A percentile compares a stretch with the other conserved stretches of the same genome.
Conservation (phyloP, 805 yeast species). For the Ogataea thermomethanolica region DNA sequence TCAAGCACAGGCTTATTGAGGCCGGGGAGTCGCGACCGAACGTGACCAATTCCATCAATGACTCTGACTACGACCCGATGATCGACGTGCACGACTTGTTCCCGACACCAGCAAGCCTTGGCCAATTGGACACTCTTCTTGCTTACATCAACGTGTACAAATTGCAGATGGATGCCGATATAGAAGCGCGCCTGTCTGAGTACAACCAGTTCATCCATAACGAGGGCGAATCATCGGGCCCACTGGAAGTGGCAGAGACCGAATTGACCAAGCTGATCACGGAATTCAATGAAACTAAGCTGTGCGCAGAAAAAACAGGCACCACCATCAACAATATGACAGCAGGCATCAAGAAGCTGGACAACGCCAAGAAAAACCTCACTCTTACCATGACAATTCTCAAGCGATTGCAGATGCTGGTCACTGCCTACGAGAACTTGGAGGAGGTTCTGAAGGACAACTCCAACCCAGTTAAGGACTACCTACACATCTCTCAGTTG, state of each 20-base stretch:
- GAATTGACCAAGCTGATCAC: slow-evolving; percentile 41
- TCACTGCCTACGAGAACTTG: slow-evolving; percentile 67
- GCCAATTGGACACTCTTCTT: slow-evolving; percentile 48
- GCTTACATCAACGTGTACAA: slow-evolving; percentile 51
- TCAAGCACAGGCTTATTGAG: slow-evolving; percentile 25
- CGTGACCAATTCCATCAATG: slow-evolving; percentile 25
- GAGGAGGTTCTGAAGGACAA: slow-evolving; percentile 39
- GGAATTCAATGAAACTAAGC: slow-evolving; percentile 46
- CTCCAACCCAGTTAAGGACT: slow-evolving; percentile 29
- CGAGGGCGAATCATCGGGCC: slow-evolving; percentile 19
- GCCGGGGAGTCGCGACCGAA: slow-evolving; percentile 14
- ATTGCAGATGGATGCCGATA: slow-evolving; percentile 42
- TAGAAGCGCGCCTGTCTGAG: slow-evolving; percentile 36
- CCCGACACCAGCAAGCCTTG: slow-evolving; percentile 46
- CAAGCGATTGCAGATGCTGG: slow-evolving; percentile 82
- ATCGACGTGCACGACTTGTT: slow-evolving; percentile 51
- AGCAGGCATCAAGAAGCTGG: slow-evolving; percentile 70
- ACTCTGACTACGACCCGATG: slow-evolving; percentile 49
- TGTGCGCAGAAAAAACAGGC: slow-evolving; percentile 54
- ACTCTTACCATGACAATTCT: slow-evolving; percentile 82
- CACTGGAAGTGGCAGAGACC: slow-evolving; percentile 25
- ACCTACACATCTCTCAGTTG: slow-evolving; percentile 54
- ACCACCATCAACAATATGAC: slow-evolving; percentile 66
- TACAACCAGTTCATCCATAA: slow-evolving; percentile 30
- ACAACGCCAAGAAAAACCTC: slow-evolving; percentile 78